Base-by-base conservation (phyloP, 2,329 filamentous ascomycete species). In the Xylariaceae sp. region DNA sequence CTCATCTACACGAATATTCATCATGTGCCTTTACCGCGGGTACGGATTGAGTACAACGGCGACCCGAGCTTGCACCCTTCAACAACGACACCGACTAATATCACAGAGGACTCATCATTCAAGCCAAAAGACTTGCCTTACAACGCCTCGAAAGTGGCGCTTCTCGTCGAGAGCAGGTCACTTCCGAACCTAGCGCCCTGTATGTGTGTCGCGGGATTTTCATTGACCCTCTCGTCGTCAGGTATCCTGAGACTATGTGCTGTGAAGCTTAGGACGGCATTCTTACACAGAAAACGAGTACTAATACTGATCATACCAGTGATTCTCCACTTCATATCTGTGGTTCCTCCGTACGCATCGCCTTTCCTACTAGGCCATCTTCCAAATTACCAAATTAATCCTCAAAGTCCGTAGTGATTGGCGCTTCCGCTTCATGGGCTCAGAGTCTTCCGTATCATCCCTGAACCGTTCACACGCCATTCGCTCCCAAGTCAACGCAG, bases 391-490 rank as follows among this genome's bases (percentile, higher is more conserved):
- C 22, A 4, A 27, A 27, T 7, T 27, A 27, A 27, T 27, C 22
- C 22, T 7, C 22, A 27, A 27, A 27, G 22, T 27, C 22, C 7
- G 7, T 7, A 27, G 22, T 27, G 77, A 81, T 65, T 82, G 78
- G 78, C 73, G 72, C 30, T 79, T 80, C 66, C 71, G 72, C 38
- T 80, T 80, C 68, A 77, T 80, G 71, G 77, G 78, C 47, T 77
- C 74, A 12, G 30, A 61, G 18, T 68, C 71, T 44, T 75, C 73
- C 7, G 72, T 80, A 27, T 64, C 66, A 33, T 58, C 58, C 53
- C 60, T 80, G 58, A 77, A 77, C 62, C 42, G 57, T 46, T 74
- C 70, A 30, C 63, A 71, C 12, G 74, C 76, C 38, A 74, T 79
- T 60, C 71, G 71, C 10, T 62, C 71, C 52, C 70, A 74, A 40